These are phyloP conservation scores for Exophiala aquamarina DNA, from an alignment of 2,329 filamentous ascomycete genomes.

Conservation along the genomic window DNA sequence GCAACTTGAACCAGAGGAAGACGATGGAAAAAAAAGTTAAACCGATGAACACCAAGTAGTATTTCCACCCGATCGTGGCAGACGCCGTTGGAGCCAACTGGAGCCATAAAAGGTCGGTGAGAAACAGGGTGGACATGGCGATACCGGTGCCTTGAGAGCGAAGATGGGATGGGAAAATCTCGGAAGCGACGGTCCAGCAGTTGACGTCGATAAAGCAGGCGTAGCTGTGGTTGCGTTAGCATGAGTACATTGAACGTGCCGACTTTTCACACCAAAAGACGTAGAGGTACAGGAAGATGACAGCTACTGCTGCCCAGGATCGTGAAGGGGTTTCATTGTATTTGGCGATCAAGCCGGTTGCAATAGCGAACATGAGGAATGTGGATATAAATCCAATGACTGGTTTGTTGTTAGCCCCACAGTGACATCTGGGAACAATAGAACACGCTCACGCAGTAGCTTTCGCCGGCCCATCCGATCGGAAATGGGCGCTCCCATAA, in stretches of 20 bases:
- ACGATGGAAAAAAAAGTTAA: constrained; percentile 31
- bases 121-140: constrained; percentile 8
- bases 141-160: constrained; percentile 12
- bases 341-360: constrained; percentile 10
- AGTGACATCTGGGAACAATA: background rate
- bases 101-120: constrained; percentile 36
- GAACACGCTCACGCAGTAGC: constrained; percentile 3
- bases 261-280: constrained; percentile 6
- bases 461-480: constrained; percentile 10
- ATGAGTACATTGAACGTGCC: background rate
- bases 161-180: constrained; percentile 21
- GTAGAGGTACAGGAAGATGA: constrained; percentile 13
- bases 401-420: background rate
- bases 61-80: constrained; percentile 35
- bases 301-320: constrained; percentile 1
- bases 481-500: constrained; percentile 6
- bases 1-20: constrained; percentile 36
- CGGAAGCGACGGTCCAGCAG: constrained; percentile 45
- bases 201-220: constrained; percentile 41
- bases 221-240: constrained; percentile 3
- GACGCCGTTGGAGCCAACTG: constrained; percentile 34
- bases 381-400: constrained; percentile 8
- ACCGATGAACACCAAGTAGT: constrained; percentile 39
- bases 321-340: constrained; percentile 3
- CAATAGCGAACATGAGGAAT: constrained; percentile 9